phyloP scores from a whole-genome alignment of 2,329 filamentous ascomycete genomes.

The Metarhizium humberi region DNA sequence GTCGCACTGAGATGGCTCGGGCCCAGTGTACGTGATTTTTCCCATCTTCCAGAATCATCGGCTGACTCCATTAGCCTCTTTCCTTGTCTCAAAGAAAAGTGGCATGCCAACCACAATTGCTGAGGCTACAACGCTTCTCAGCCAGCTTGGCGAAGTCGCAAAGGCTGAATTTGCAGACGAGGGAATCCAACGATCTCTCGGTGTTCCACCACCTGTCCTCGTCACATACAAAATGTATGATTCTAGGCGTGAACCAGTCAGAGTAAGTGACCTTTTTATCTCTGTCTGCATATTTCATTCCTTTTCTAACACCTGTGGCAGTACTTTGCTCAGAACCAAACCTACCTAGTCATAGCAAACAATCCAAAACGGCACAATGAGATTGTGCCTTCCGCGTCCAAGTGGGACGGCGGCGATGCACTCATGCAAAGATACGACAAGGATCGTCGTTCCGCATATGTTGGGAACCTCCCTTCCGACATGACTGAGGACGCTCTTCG shows the following conservation, averaged over 20 bases:
- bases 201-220: slow-evolving; percentile 29
- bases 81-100: slow-evolving; percentile 32
- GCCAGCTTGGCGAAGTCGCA: slow-evolving; percentile 33
- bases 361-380: slow-evolving; percentile 10
- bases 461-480: slow-evolving; percentile 33
- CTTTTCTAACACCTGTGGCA: neutral
- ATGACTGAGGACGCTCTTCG: slow-evolving; percentile 26
- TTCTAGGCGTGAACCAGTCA: slow-evolving; percentile 36
- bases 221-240: slow-evolving; percentile 44
- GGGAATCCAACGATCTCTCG: slow-evolving; percentile 22
- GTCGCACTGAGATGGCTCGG: slow-evolving; percentile 50
- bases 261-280: slow-evolving; percentile 26
- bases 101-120: slow-evolving; percentile 26
- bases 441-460: slow-evolving; percentile 37
- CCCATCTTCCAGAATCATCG: neutral
- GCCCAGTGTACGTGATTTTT: slow-evolving; percentile 46
- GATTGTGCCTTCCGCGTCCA: slow-evolving; percentile 11
- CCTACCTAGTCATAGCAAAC: slow-evolving; percentile 18
- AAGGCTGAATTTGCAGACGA: slow-evolving; percentile 27
- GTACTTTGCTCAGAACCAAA: slow-evolving; percentile 6
- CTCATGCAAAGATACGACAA: slow-evolving; percentile 28
- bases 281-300: neutral
- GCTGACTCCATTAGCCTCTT: slow-evolving; percentile 33
- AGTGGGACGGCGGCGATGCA: slow-evolving; percentile 3
- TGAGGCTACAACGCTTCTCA: slow-evolving; percentile 35